Conservation (phyloP, 2,329 filamentous ascomycete species). For the Xylaria polymorpha region DNA sequence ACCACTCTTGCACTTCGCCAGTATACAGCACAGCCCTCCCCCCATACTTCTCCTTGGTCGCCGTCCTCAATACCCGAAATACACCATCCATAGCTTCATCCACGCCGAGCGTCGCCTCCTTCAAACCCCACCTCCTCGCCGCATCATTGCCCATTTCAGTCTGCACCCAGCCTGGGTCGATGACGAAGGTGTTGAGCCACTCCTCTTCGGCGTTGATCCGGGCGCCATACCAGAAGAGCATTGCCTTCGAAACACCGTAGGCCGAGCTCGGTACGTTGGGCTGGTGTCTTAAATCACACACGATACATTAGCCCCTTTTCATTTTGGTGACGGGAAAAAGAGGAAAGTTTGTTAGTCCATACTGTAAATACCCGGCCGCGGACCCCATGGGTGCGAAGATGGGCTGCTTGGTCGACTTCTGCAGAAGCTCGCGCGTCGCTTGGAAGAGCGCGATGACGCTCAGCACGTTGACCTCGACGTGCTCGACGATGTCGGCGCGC, state of each 20-base stretch:
- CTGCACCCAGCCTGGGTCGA: conserved; percentile 54
- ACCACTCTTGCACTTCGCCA: conserved; percentile 32
- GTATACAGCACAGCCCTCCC: conserved; percentile 38
- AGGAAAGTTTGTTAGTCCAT: neutral
- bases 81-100: conserved; percentile 52
- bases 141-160: conserved; percentile 56
- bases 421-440: conserved; percentile 55
- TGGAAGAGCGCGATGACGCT: conserved; percentile 59
- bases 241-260: conserved; percentile 60
- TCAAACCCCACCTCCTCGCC: conserved; percentile 49
- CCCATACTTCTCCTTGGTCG: conserved; percentile 37
- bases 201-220: conserved; percentile 51
- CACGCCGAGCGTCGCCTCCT: conserved; percentile 51
- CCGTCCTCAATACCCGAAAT: conserved; percentile 40
- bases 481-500: conserved; percentile 52
- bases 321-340: neutral
- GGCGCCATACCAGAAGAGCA: conserved; percentile 49
- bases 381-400: conserved; percentile 56
- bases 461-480: conserved; percentile 58
- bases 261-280: conserved; percentile 49
- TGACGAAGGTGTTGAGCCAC: conserved; percentile 50
- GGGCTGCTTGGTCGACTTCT: conserved; percentile 46
- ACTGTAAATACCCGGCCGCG: conserved; percentile 40
- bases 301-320: neutral
- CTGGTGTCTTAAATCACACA: conserved; percentile 36